Evolutionary conservation across 352 stramenopile genomes (phyloP).

Genomic region (Pythium guiyangense): DNA sequence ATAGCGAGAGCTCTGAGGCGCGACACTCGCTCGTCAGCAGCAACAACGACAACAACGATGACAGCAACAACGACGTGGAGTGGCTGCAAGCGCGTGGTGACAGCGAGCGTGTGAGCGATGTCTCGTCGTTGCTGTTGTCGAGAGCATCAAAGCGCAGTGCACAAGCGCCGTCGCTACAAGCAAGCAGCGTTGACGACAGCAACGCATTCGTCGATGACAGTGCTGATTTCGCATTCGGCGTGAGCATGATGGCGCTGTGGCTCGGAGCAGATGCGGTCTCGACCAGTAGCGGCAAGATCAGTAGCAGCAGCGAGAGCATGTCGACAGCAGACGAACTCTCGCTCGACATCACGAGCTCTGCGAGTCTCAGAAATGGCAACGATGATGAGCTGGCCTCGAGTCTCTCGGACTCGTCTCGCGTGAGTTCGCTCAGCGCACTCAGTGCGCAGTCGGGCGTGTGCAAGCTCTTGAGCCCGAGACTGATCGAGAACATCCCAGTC

Average conservation of each 20-base stretch:
- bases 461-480: slow-evolving; percentile 2
- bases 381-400: slow-evolving; percentile 4
- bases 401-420: background rate
- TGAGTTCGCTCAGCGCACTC: slow-evolving; percentile 8
- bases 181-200: background rate
- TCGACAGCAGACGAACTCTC: background rate
- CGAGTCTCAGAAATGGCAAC: background rate
- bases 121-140: background rate
- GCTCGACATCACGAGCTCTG: background rate
- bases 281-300: background rate
- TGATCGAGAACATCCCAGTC: slow-evolving; percentile 13
- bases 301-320: background rate
- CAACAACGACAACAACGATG: too few species aligned
- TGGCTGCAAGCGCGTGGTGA: background rate
- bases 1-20: background rate
- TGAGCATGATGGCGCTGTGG: slow-evolving; percentile 1
- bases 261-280: background rate
- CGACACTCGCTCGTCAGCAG: background rate
- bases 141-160: background rate
- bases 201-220: too few species aligned
- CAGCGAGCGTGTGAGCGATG: background rate
- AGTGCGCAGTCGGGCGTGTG: background rate
- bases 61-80: background rate
- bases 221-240: background rate
- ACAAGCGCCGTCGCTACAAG: background rate